Conservation (phyloP, 768 basidiomycete species). For the Mycena galericulata region DNA sequence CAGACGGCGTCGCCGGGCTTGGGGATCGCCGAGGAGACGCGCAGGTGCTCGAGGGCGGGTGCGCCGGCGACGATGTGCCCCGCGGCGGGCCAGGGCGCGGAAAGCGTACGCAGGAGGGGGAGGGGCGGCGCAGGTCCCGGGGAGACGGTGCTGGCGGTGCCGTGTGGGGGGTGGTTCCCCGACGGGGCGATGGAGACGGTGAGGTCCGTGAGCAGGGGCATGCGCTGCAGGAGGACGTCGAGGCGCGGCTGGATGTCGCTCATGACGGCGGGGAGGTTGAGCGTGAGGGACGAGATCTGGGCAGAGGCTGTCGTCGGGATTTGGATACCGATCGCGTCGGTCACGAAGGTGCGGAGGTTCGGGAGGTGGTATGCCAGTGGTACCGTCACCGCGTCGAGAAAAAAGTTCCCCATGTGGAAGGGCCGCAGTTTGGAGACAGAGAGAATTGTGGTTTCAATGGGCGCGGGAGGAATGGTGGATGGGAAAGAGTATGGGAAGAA, state of each 20-base stretch:
- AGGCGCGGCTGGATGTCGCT: slow-evolving; percentile 28
- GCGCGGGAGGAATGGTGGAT: neutral
- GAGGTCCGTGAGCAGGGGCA: slow-evolving; percentile 8
- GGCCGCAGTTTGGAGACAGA: slow-evolving; percentile 8
- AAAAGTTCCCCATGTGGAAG: neutral
- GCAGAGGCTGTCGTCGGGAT: slow-evolving; percentile 11
- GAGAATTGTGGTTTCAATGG: slow-evolving; percentile 15
- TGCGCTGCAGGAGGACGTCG: slow-evolving; percentile 14
- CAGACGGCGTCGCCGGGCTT: slow-evolving; percentile 15
- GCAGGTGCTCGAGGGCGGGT: slow-evolving; percentile 6
- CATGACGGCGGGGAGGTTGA: neutral
- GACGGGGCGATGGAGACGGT: neutral
- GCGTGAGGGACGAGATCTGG: slow-evolving; percentile 15
- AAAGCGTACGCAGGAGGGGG: slow-evolving; percentile 15
- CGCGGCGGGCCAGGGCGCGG: slow-evolving; percentile 24
- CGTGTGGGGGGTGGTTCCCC: neutral
- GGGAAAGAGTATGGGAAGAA: slow-evolving; percentile 19
- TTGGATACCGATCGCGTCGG: slow-evolving; percentile 14
- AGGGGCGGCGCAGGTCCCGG: neutral
- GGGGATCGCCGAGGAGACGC: neutral
- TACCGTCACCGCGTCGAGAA: slow-evolving; percentile 2
- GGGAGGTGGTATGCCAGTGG: slow-evolving; percentile 15
- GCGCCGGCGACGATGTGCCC: slow-evolving; percentile 6
- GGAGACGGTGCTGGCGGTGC: neutral
- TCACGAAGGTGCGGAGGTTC: slow-evolving; percentile 9